These are phyloP conservation scores for Medicago arabica DNA, from an alignment of 306 rosid species.

Conservation along the genomic window DNA sequence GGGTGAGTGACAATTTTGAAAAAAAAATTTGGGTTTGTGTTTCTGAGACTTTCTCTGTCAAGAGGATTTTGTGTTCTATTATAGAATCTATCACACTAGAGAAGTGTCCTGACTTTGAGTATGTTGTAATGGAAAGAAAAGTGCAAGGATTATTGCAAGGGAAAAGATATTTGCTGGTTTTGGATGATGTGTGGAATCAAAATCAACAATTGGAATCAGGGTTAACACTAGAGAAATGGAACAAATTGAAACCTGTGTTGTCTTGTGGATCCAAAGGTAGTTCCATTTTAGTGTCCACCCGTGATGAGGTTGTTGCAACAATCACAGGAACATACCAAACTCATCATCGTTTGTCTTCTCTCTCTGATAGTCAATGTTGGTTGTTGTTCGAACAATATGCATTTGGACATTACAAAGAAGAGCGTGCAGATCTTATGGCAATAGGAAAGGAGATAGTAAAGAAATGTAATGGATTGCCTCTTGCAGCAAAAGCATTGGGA, in stretches of 20 bases:
- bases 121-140: not conserved
- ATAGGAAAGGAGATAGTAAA: not conserved
- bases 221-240: not conserved
- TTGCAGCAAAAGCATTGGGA: not conserved
- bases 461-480: not conserved
- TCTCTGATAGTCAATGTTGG: not conserved
- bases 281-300: not conserved
- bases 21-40: conserved; percentile 10
- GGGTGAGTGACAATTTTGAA: not conserved
- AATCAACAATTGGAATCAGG: not conserved
- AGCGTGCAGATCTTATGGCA: not conserved
- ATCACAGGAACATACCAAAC: not conserved
- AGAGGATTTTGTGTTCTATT: not conserved
- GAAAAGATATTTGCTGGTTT: not conserved
- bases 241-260: not conserved
- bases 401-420: not conserved
- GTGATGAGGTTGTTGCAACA: not conserved
- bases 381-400: not conserved
- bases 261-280: not conserved
- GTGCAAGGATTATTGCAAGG: not conserved
- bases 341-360: not conserved
- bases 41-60: not conserved
- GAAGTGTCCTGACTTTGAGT: not conserved
- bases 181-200: conserved; percentile 1
- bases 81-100: not conserved